Evolutionary conservation across 2,329 filamentous ascomycete species (phyloP), one percentile per base, ranked within the genome.

Genomic region (Botrytis paeoniae): DNA sequence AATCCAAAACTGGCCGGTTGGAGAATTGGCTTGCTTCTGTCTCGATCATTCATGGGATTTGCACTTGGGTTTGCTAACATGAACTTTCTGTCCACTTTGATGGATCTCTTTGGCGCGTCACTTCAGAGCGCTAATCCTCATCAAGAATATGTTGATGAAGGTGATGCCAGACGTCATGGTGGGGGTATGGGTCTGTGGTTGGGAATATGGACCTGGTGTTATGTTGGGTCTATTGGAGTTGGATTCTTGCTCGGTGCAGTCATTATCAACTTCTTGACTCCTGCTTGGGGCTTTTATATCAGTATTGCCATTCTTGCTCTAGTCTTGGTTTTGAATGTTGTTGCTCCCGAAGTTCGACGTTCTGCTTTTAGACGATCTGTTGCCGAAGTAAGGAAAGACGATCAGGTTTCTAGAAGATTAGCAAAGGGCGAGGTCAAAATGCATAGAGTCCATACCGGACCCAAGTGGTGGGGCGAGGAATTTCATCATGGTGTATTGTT

Each of bases 121-220:
- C 82, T 94, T 35, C 92, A 93, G 85, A 92, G 90, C 78, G 85
- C 86, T 59, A 89, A 89, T 66, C 92, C 92, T 2, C 91, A 94
- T 78, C 90, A 93, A 81, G 92, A 93, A 78, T 83, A 92, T 32
- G 89, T 92, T 1, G 86, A 91, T 73, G 82, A 86, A 20, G 88
- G 88, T 76, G 92, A 94, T 80, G 87, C 92, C 29, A 88, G 92
- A 71, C 86, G 92, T 59, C 91, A 94, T 78, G 93, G 93, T 12
- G 92, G 92, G 20, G 92, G 93, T 0, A 90, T 94, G 84, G 93
- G 93, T 0, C 83, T 92, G n/a, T 95, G 92, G 93, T 85, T 94
- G 16, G 91, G 91, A 1, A 85, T 92, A 71, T 94, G 92, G 91
- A 90, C 91, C 0, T 95, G 91, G 89, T 93, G 91, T 79, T 92